Evolutionary conservation across 352 stramenopile genomes (phyloP).

Genomic region (Phytophthora melonis): DNA sequence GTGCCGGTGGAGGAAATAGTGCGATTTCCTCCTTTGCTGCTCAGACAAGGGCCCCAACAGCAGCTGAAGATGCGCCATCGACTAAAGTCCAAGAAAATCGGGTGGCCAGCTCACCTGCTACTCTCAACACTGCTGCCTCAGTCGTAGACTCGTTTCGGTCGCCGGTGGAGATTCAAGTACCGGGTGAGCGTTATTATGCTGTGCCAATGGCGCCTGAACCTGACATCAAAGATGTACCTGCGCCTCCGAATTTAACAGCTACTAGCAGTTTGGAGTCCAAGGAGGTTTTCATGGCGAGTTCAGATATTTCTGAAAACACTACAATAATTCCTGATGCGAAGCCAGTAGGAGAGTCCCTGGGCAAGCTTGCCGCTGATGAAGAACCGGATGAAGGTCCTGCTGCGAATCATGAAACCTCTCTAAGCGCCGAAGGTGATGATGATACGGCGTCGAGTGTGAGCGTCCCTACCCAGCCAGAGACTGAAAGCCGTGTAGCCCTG

Average conservation of each 20-base stretch:
- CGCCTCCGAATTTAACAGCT: not conserved
- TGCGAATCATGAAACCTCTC: not conserved
- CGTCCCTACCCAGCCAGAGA: not conserved
- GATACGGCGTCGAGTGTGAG: not conserved
- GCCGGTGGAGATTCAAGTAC: slow-evolving; percentile 2
- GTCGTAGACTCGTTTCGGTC: not conserved
- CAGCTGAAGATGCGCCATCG: not conserved
- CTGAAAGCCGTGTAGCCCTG: not conserved
- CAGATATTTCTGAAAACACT: slow-evolving; percentile 1
- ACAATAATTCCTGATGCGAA: not conserved
- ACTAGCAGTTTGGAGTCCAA: slow-evolving; percentile 2
- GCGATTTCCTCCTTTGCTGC: not conserved
- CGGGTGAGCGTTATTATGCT: slow-evolving; percentile 14
- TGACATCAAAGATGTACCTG: slow-evolving; percentile 1
- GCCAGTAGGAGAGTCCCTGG: slow-evolving; percentile 1
- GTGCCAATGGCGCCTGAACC: not conserved
- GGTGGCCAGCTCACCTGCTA: slow-evolving; percentile 11
- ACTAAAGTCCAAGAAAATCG: slow-evolving; percentile 29
- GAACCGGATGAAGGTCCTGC: not conserved
- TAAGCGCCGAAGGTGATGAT: not conserved
- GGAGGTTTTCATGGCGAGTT: not conserved
- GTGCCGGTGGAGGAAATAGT: not conserved
- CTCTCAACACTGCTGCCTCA: not conserved
- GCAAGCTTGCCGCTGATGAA: not conserved
- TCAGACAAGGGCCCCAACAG: not conserved